phyloP scores from a whole-genome alignment of 257 asterid genomes.

The Solanum chilense region DNA sequence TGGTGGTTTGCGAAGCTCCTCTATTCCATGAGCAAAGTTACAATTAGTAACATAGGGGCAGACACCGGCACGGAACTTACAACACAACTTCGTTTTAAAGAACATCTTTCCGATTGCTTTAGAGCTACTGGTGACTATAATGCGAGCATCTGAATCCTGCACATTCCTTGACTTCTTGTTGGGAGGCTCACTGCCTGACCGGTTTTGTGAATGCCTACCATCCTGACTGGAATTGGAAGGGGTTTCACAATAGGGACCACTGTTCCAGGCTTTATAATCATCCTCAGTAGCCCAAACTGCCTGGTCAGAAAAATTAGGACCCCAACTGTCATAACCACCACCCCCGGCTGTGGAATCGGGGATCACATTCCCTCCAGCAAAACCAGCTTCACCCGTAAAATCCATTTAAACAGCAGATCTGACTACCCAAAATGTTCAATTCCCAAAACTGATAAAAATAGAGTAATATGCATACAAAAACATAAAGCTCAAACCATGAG shows the following conservation, averaged over 20 bases:
- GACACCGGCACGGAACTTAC: conserved; percentile 68
- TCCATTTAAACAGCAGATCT: neutral
- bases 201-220: conserved; percentile 34
- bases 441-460: neutral
- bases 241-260: conserved; percentile 30
- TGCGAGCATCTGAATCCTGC: conserved; percentile 28
- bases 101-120: conserved; percentile 75
- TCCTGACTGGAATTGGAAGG: conserved; percentile 39
- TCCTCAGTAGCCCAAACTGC: conserved; percentile 77
- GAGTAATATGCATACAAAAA: neutral
- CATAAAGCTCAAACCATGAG: neutral
- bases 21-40: conserved; percentile 54
- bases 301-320: conserved; percentile 27
- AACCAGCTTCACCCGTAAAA: neutral
- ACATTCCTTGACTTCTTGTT: conserved; percentile 40
- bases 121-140: conserved; percentile 27
- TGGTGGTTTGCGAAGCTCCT: conserved; percentile 70
- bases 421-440: neutral
- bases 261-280: conserved; percentile 45
- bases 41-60: conserved; percentile 71
- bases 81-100: conserved; percentile 60
- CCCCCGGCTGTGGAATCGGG: neutral
- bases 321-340: conserved; percentile 43
- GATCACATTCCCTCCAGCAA: neutral
- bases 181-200: conserved; percentile 44